These are phyloP conservation scores for Stropharia rugosoannulata DNA, from an alignment of 768 basidiomycete genomes.

Conservation along the genomic window DNA sequence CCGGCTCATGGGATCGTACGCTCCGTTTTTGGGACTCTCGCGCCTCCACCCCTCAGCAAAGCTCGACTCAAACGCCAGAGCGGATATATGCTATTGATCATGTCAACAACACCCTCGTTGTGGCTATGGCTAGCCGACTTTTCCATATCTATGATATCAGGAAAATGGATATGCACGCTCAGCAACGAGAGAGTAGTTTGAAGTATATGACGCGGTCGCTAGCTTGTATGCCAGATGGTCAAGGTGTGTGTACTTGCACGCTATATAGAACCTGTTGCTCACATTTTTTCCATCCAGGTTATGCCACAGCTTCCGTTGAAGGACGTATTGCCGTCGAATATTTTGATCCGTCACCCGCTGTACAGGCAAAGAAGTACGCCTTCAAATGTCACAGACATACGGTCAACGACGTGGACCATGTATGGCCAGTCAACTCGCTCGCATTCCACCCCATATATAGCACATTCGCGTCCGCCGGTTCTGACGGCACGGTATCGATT, in stretches of 20 bases:
- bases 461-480: conserved; percentile 95
- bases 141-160: conserved; percentile 90
- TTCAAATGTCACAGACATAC: conserved; percentile 97
- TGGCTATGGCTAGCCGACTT: conserved; percentile 88
- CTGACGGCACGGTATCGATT: conserved; percentile 90
- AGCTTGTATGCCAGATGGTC: conserved; percentile 90
- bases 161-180: conserved; percentile 71
- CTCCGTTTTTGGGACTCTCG: conserved; percentile 88
- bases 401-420: conserved; percentile 89
- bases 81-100: conserved; percentile 85
- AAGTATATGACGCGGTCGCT: conserved; percentile 94
- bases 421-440: conserved; percentile 94
- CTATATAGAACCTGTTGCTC: background rate
- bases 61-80: conserved; percentile 70
- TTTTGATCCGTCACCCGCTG: conserved; percentile 76
- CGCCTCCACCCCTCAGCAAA: conserved; percentile 52
- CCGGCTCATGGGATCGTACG: conserved; percentile 92
- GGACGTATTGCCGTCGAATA: conserved; percentile 98
- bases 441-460: conserved; percentile 94
- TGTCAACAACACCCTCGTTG: conserved; percentile 77
- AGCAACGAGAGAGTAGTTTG: conserved; percentile 87
- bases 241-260: conserved; percentile 52
- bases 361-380: conserved; percentile 87
- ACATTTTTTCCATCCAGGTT: conserved; percentile 49
- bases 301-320: conserved; percentile 91